Evolutionary conservation across 352 stramenopile species (phyloP), one percentile per base, ranked within the genome.

Genomic region (Phytophthora brassicae): DNA sequence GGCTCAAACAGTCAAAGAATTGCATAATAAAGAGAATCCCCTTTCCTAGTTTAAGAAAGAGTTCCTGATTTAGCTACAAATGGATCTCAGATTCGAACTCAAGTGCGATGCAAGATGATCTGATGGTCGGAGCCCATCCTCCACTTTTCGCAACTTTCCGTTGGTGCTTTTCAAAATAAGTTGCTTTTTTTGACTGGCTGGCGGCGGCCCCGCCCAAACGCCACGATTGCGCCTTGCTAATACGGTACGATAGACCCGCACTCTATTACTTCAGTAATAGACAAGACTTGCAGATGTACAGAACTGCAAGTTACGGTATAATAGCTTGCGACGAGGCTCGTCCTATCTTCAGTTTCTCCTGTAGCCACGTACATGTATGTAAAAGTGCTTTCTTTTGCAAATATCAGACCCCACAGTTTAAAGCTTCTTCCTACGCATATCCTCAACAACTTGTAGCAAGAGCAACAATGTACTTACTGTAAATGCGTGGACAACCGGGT

Each of bases 321-420:
- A n/a, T 50, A 36, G 60, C 38, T n/a, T 49, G 31, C 39, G 54
- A 62, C 54, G 54, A 62, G 55, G 56, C 56, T 61, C 54, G 53
- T 62, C 52, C 60, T 47, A 67, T 63, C 60, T 67, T 67, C 60
- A 67, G 60, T 67, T 67, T 63, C 31, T 41, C 12, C 6, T n/a
- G 42, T 31, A 17, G 0, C 14, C 35, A 29, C 13, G n/a, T n/a
- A n/a, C n/a, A n/a, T 26, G 35, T 20, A 60, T 60, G 44, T 41
- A 53, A 33, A 42, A 60, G 31, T 45, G 42, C 4, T 44, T 24
- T n/a, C n/a, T n/a, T 44, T 44, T 53, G 9, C 20, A 49, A 36
- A 66, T 67, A 67, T 63, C 60, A 67, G 59, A 67, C 38, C n/a
- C n/a, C 31, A 47, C 51, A 51, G 51, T 62, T n/a, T n/a, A n/a